Base-by-base conservation (phyloP, 2,329 filamentous ascomycete species). In the Scedosporium boydii region DNA sequence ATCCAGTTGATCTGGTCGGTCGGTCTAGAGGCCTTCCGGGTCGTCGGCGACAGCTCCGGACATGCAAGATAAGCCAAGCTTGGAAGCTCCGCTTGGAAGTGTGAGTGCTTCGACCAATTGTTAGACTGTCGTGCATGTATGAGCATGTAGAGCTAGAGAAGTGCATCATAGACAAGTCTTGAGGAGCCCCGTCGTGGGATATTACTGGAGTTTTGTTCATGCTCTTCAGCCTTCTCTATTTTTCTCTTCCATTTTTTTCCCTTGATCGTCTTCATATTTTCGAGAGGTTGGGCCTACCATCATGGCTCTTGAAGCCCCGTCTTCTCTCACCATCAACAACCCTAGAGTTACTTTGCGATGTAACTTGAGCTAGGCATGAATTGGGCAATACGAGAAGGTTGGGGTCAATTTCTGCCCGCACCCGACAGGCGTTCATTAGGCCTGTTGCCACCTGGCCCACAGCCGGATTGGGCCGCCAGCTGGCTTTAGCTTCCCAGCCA, bases 181-280 rank as follows among this genome's bases (percentile, higher is more conserved):
- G 48, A 26, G 48, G 21, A 38, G 6, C 29, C 23, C 18, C 46
- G 27, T n/a, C 9, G 48, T 38, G 48, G 59, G 27, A 48, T 41
- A 38, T 27, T 48, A 56, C 46, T 61, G 27, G 59, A 61, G 46
- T 61, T 61, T 61, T 61, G 59, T 55, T 61, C 29, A 38, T 23
- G 26, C 9, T 23, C 3, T 55, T 53, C 48, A 53, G 48, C 48
- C 48, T 21, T 53, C 48, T 12, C 48, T 21, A 21, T 53, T 53
- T 53, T 53, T 14, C 23, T 53, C 7, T 53, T 26, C 18, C 18
- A 7, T 9, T 21, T 53, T 26, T n/a, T 14, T 14, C 21, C 18
- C 12, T 21, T 53, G 5, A 48, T 48, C 44, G 16, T 21, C 18
- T 48, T 16, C 44, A 21, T 21, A 10, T 53, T 53, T 12, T 53